A percentile compares a stretch with the other conserved stretches of the same genome.
phyloP scores from a whole-genome alignment of 257 asterid genomes.

The Scutellaria barbata region DNA sequence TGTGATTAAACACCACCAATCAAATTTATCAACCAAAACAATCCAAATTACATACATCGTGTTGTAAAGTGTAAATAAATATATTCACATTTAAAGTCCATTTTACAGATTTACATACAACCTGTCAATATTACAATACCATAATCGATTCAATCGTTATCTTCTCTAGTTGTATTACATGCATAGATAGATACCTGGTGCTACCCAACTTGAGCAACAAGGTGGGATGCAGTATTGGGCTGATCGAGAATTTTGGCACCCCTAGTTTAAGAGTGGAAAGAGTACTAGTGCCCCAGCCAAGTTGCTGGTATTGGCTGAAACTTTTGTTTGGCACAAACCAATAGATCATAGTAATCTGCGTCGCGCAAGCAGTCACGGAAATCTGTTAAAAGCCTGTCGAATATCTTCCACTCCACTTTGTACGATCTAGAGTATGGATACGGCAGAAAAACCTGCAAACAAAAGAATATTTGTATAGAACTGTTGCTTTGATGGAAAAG shows the following conservation, averaged over 20 bases:
- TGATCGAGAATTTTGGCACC: not conserved
- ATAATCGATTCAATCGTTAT: not conserved
- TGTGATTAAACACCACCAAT: too few species aligned
- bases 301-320: slow-evolving; percentile 69
- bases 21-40: not conserved
- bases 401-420: slow-evolving; percentile 72
- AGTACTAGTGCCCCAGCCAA: slow-evolving; percentile 67
- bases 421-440: slow-evolving; percentile 71
- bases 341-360: slow-evolving; percentile 59
- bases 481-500: not conserved
- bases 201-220: not conserved
- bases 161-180: not conserved
- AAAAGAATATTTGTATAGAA: not conserved
- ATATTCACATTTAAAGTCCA: slow-evolving; percentile 25
- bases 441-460: slow-evolving; percentile 59
- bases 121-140: not conserved
- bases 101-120: not conserved
- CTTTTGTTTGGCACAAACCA: slow-evolving; percentile 66
- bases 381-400: slow-evolving; percentile 73
- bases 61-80: not conserved
- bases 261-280: not conserved
- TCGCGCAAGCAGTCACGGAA: slow-evolving; percentile 66
- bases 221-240: not conserved
- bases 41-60: not conserved
- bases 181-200: not conserved